These are phyloP conservation scores for Solanum corneliomulleri DNA, from an alignment of 257 asterid species.

Conservation along the genomic window DNA sequence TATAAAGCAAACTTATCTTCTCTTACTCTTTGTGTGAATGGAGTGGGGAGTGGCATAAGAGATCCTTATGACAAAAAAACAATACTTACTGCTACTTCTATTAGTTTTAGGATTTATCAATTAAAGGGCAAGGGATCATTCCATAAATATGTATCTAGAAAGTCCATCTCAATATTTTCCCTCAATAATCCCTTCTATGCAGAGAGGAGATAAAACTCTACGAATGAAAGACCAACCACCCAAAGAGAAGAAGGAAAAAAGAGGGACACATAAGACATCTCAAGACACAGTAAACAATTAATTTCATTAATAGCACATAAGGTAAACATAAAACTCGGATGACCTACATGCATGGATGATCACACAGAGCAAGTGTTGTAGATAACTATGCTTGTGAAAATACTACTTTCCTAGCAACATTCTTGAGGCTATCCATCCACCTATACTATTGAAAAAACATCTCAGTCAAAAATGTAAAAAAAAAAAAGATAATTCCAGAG, in stretches of 20 bases:
- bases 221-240: not conserved
- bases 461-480: not conserved
- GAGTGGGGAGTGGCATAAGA: not conserved
- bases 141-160: not conserved
- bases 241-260: not conserved
- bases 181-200: not conserved
- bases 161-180: not conserved
- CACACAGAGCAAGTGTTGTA: not conserved
- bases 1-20: not conserved
- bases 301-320: not conserved
- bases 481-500: not conserved
- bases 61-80: not conserved
- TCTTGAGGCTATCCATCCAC: not conserved
- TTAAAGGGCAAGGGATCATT: not conserved
- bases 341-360: not conserved
- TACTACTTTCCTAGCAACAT: not conserved
- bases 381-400: not conserved
- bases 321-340: not conserved
- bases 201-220: not conserved
- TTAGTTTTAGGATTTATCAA: not conserved
- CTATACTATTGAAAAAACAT: not conserved
- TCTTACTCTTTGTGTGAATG: not conserved
- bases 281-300: not conserved
- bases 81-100: not conserved
- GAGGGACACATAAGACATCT: not conserved